Conservation (phyloP, 208 protist genomes). For the Trypanosoma melophagium region DNA sequence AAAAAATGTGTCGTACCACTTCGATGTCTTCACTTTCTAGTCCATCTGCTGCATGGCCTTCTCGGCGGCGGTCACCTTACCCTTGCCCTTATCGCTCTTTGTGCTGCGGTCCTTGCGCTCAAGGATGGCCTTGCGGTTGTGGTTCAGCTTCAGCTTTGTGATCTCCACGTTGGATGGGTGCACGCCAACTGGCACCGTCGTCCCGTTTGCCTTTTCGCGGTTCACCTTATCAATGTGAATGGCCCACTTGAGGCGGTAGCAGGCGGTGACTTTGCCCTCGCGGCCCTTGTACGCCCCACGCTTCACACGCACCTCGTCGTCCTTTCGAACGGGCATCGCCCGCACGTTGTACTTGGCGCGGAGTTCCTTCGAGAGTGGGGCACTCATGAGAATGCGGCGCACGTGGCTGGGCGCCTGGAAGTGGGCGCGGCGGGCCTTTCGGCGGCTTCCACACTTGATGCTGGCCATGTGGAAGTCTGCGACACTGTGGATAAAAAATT, state of each 20-base stretch:
- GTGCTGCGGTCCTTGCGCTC: conserved; percentile 90
- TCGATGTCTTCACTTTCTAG: conserved; percentile 34
- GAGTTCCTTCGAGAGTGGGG: conserved; percentile 98
- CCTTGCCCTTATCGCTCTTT: conserved; percentile 91
- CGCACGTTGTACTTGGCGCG: conserved; percentile 98
- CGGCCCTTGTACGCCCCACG: conserved; percentile 95
- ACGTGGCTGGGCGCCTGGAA: conserved; percentile 97
- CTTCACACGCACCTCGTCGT: conserved; percentile 98
- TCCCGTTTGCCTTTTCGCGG: conserved; percentile 96
- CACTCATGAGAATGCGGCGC: conserved; percentile 97
- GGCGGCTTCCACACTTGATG: conserved; percentile 91
- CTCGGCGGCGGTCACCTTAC: conserved; percentile 87
- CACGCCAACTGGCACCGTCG: conserved; percentile 94
- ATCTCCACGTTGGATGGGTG: conserved; percentile 99
- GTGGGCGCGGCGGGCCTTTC: conserved; percentile 98
- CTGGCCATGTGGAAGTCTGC: conserved; percentile 59
- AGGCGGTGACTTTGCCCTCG: conserved; percentile 96
- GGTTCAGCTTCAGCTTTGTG: conserved; percentile 99
- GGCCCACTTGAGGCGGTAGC: conserved; percentile 99
- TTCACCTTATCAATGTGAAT: conserved; percentile 99
- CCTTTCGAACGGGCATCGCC: conserved; percentile 98
- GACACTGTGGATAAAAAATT: conserved; percentile 1
- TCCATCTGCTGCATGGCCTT: conserved; percentile 94
- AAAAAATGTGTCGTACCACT: conserved; percentile 9
- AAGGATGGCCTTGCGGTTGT: conserved; percentile 97